phyloP scores from a whole-genome alignment of 208 protist genomes.

The Leishmania lainsoni region DNA sequence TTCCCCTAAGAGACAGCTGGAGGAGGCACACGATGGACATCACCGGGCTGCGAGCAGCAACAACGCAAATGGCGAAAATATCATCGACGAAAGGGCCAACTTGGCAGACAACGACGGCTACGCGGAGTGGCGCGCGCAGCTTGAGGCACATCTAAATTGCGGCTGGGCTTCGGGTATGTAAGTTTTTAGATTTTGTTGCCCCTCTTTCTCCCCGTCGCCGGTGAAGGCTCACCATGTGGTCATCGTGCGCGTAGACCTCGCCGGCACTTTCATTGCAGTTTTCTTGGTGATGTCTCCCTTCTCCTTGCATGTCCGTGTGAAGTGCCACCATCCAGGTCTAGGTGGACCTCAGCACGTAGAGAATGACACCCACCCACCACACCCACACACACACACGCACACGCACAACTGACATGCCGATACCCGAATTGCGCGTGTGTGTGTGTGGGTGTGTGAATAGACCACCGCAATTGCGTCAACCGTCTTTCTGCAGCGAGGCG shows the following conservation, averaged over 20 bases:
- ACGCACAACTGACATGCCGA: neutral
- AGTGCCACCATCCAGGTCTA: neutral
- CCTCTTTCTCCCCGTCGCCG: neutral
- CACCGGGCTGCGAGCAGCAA: neutral
- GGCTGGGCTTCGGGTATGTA: neutral
- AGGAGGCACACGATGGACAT: neutral
- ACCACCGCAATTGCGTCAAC: too few relatives aligned
- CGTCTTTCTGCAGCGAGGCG: neutral
- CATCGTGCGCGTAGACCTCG: neutral
- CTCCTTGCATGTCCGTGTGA: neutral
- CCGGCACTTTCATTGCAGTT: neutral
- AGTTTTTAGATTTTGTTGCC: neutral
- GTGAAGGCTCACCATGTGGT: neutral
- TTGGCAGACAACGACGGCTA: neutral
- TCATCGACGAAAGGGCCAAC: neutral
- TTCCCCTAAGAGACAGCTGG: neutral
- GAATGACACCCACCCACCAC: neutral
- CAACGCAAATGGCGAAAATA: neutral
- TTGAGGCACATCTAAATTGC: constrained; percentile 3
- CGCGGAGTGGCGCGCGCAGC: constrained; percentile 6
- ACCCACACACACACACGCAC: neutral
- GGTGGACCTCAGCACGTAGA: neutral
- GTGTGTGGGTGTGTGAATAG: too few relatives aligned
- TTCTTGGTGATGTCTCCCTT: neutral
- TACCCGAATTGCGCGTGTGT: too few relatives aligned